Evolutionary conservation across 768 basidiomycete species (phyloP).

Genomic region (Russula olivacea): DNA sequence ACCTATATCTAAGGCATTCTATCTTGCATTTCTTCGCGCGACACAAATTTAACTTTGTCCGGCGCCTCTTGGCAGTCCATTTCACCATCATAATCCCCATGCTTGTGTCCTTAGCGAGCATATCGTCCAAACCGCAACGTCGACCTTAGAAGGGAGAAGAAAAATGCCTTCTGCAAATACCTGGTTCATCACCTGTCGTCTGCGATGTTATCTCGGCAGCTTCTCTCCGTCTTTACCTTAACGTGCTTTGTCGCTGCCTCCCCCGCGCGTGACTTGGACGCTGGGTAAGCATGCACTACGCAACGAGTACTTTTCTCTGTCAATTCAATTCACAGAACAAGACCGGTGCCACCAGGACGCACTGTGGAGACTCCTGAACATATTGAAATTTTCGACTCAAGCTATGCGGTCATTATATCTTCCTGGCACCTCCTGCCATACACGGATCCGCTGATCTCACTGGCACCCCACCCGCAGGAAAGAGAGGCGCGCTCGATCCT

Average conservation of each 20-base stretch:
- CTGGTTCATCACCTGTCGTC: not conserved
- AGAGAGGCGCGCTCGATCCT: conserved; percentile 28
- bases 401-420: conserved; percentile 25
- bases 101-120: not conserved
- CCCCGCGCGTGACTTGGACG: not conserved
- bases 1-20: too few species aligned
- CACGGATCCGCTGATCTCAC: not conserved
- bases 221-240: conserved; percentile 52
- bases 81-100: not conserved
- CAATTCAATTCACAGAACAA: not conserved
- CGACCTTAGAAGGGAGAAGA: not conserved
- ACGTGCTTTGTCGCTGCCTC: not conserved
- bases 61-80: not conserved
- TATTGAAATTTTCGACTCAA: conserved; percentile 27
- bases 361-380: conserved; percentile 5
- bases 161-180: not conserved
- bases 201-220: conserved; percentile 18
- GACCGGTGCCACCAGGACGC: not conserved
- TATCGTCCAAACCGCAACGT: conserved; percentile 8
- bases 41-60: not conserved
- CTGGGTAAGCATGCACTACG: not conserved
- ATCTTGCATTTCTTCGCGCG: too few species aligned
- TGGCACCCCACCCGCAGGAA: conserved; percentile 25
- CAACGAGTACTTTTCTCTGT: not conserved
- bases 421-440: not conserved